phyloP scores from a whole-genome alignment of 2,329 filamentous ascomycete genomes.

The Colletotrichum incanum region DNA sequence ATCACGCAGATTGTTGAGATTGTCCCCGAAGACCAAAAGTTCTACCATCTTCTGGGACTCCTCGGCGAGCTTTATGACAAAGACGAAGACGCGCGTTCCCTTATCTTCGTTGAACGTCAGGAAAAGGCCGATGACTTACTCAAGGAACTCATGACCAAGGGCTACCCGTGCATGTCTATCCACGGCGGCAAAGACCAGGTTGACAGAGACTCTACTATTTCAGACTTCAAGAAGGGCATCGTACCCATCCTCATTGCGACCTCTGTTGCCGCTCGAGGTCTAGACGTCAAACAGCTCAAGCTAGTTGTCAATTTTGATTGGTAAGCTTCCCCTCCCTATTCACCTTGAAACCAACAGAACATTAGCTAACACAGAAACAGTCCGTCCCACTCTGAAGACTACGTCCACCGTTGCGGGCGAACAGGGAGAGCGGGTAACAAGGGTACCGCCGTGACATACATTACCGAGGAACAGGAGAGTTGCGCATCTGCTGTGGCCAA shows the following conservation, averaged over 20 bases:
- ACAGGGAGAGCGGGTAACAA: constrained; percentile 96
- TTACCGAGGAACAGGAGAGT: constrained; percentile 92
- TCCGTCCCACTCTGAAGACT: constrained; percentile 95
- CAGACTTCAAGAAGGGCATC: constrained; percentile 93
- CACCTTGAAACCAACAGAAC: no score
- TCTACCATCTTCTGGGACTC: constrained; percentile 86
- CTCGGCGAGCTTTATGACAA: constrained; percentile 88
- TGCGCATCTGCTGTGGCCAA: constrained; percentile 91
- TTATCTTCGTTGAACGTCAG: constrained; percentile 94
- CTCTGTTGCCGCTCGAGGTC: constrained; percentile 92
- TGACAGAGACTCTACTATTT: constrained; percentile 91
- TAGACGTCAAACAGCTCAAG: constrained; percentile 97
- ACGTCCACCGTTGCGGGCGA: constrained; percentile 93
- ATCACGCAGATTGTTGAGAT: constrained; percentile 96
- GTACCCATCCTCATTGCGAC: constrained; percentile 94
- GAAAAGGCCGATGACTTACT: constrained; percentile 88
- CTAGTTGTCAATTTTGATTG: constrained; percentile 93
- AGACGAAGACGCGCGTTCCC: constrained; percentile 89
- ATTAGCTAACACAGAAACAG: constrained; percentile 56
- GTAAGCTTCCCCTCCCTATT: background rate
- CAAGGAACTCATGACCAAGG: constrained; percentile 84
- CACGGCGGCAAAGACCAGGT: constrained; percentile 95
- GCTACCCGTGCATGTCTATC: constrained; percentile 93
- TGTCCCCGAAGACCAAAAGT: constrained; percentile 85
- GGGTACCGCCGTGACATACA: constrained; percentile 93